Percentiles rank a stretch among this genome's conserved stretches.
Evolutionary conservation across 257 asterid genomes (phyloP).

Genomic region (Agastache rugosa): DNA sequence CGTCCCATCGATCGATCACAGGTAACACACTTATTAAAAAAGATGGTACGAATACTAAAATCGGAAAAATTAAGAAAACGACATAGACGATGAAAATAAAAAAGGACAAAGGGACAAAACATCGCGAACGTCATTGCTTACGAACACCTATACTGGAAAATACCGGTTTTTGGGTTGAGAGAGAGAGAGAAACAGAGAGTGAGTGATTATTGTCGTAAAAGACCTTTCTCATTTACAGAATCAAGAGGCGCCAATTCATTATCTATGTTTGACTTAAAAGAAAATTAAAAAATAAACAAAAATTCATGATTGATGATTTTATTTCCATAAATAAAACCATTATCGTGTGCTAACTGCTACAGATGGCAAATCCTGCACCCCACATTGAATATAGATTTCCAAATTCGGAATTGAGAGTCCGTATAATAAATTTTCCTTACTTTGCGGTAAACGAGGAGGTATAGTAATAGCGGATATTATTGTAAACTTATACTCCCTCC

Average conservation of each 20-base stretch:
- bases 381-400: background rate
- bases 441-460: no score
- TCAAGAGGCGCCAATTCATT: background rate
- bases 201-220: background rate
- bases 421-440: no score
- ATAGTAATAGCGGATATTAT: no score
- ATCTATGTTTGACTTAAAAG: no score
- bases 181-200: background rate
- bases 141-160: slow-evolving; percentile 14
- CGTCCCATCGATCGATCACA: slow-evolving; percentile 14
- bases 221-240: background rate
- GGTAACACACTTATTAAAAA: slow-evolving; percentile 13
- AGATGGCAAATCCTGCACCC: background rate
- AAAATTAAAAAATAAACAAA: no score
- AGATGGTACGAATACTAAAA: background rate
- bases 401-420: background rate
- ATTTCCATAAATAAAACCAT: background rate
- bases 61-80: slow-evolving; percentile 27
- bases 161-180: background rate
- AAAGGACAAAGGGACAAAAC: slow-evolving; percentile 28
- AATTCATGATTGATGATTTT: background rate
- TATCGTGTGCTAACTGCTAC: background rate
- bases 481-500: no score
- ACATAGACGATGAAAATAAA: slow-evolving; percentile 13
- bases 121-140: slow-evolving; percentile 54